Base-by-base conservation (phyloP, 2,329 filamentous ascomycete species). In the Exophiala bonariae region DNA sequence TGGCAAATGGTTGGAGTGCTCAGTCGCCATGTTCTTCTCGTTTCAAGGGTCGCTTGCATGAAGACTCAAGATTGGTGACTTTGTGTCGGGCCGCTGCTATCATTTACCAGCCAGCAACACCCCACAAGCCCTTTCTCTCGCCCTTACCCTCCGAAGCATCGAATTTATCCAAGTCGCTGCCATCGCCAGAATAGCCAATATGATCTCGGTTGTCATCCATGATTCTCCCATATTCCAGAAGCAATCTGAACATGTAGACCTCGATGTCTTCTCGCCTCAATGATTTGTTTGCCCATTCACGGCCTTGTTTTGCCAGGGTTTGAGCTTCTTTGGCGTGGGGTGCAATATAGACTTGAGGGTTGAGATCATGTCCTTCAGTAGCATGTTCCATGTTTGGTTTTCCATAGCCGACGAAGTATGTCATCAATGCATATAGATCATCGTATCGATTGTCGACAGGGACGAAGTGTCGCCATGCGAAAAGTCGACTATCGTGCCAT, bases 201-300 rank as follows among this genome's bases (percentile, higher is more conserved):
- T 63, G 69, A 44, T 80, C 76, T 42, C 82, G 73, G 54, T 82
- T 74, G 51, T 85, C 81, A 50, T 85, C 82, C 53, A 83, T 76
- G n/a, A 85, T 76, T 13, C 82, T 74, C 18, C 74, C 82, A 50
- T 85, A 85, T 59, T 82, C 83, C 37, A 61, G 49, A n/a, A 60
- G 57, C 34, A 63, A 61, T 58, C 66, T 54, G 51, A 66, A 67
- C 52, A 64, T 63, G 53, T 69, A 69, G 6, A 80, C 82, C 67
- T 87, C 83, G 68, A 88, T 81, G 60, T 88, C 85, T 50, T 66
- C 66, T 37, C 61, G 50, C 41, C 69, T 64, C 22, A 73, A 48
- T 10, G 63, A 63, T 32, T 63, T 61, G 31, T 65, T 61, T 4
- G 66, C 66, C 66, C 66, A 69, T 44, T 67, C 63, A 20, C 63